These are phyloP conservation scores for Aureobasidium sp. DNA, from an alignment of 2,329 filamentous ascomycete genomes.

Conservation along the genomic window DNA sequence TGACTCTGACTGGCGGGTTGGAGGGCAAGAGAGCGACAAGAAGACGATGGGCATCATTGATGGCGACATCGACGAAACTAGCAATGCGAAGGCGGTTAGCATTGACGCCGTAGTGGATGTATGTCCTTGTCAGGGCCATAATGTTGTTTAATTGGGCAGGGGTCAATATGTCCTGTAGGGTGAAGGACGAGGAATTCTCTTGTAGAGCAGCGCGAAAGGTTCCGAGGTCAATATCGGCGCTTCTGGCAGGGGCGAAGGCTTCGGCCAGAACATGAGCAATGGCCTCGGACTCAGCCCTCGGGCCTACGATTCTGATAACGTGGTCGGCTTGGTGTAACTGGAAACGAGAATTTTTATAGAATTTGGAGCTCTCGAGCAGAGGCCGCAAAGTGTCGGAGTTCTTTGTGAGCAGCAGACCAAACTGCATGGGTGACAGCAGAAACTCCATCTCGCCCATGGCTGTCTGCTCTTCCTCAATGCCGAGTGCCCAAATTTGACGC, in stretches of 20 bases:
- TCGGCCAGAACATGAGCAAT: slow-evolving; percentile 7
- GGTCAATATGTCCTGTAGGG: neutral
- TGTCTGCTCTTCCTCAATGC: slow-evolving; percentile 12
- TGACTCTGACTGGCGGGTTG: neutral
- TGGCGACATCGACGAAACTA: slow-evolving; percentile 4
- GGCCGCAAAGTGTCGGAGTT: slow-evolving; percentile 1
- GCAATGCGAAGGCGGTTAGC: slow-evolving; percentile 10
- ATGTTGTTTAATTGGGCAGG: neutral
- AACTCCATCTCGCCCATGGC: slow-evolving; percentile 14
- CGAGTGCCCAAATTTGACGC: slow-evolving; percentile 11
- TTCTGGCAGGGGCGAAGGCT: neutral
- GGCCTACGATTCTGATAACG: slow-evolving; percentile 13
- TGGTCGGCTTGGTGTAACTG: slow-evolving; percentile 7
- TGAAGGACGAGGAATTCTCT: neutral
- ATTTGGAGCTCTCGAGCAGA: slow-evolving; percentile 4
- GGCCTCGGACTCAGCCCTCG: slow-evolving; percentile 13
- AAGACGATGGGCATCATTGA: slow-evolving; percentile 15
- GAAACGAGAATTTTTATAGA: slow-evolving; percentile 13
- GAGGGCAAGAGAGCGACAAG: slow-evolving; percentile 3
- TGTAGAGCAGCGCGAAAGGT: neutral
- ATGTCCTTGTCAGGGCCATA: slow-evolving; percentile 12
- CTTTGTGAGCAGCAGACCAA: slow-evolving; percentile 13
- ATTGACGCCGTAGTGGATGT: neutral
- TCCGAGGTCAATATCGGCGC: neutral
- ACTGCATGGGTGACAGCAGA: slow-evolving; percentile 9